phyloP scores from a whole-genome alignment of 768 basidiomycete species.

The Hydnomerulius pinastri region DNA sequence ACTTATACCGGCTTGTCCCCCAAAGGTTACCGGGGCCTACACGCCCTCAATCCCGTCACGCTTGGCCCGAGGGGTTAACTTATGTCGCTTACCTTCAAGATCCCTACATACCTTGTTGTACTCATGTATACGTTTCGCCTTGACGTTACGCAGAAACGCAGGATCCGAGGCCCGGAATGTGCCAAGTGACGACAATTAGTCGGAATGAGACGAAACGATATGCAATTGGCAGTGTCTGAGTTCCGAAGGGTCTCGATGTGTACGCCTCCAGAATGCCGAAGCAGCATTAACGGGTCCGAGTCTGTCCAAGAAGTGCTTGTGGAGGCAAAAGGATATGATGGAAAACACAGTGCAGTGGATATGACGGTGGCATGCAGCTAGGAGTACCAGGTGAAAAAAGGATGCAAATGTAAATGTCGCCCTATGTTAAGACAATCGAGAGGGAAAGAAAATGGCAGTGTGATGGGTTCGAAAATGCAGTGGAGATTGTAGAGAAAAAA shows the following conservation, averaged over 20 bases:
- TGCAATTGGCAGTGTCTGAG: conserved; percentile 12
- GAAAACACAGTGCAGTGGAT: conserved; percentile 11
- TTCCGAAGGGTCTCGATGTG: conserved; percentile 20
- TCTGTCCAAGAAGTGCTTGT: conserved; percentile 17
- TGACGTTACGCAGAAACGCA: too few species aligned
- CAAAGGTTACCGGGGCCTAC: too few species aligned
- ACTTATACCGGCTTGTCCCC: too few species aligned
- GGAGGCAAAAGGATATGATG: conserved; percentile 15
- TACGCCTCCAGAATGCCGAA: conserved; percentile 7
- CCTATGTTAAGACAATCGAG: conserved; percentile 12
- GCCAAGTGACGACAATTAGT: too few species aligned
- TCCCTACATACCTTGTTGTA: too few species aligned
- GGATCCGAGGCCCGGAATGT: too few species aligned
- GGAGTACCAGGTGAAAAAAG: conserved; percentile 11
- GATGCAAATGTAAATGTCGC: conserved; percentile 21
- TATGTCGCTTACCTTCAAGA: too few species aligned
- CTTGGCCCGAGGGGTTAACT: too few species aligned
- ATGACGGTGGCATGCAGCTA: conserved; percentile 25
- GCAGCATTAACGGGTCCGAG: too few species aligned
- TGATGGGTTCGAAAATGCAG: conserved; percentile 26
- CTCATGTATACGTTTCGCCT: too few species aligned
- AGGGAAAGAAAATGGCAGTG: conserved; percentile 17
- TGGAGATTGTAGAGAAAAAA: conserved; percentile 14
- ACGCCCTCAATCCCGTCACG: too few species aligned
- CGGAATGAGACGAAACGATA: too few species aligned